Conservation (phyloP, 2,329 filamentous ascomycete genomes). For the Scortechinia acanthostroma region DNA sequence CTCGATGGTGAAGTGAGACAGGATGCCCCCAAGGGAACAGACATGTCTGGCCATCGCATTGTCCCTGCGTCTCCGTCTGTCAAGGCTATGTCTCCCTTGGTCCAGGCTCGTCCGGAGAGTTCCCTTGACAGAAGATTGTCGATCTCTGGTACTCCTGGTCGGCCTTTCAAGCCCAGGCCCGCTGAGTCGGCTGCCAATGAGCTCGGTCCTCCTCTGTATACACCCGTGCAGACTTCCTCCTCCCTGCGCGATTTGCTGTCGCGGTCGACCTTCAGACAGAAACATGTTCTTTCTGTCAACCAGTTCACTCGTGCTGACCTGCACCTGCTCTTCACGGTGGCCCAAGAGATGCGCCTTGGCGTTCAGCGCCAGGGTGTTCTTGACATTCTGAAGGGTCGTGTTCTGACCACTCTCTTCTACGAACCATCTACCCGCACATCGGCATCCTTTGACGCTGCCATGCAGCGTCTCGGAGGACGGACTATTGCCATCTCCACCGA, state of each 20-base stretch:
- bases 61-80: slow-evolving; percentile 19
- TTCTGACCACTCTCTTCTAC: slow-evolving; percentile 91
- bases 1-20: slow-evolving; percentile 60
- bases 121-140: slow-evolving; percentile 30
- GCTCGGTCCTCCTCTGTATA: slow-evolving; percentile 33
- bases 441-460: slow-evolving; percentile 90
- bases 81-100: slow-evolving; percentile 26
- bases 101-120: slow-evolving; percentile 51
- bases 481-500: slow-evolving; percentile 76
- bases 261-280: slow-evolving; percentile 76
- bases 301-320: slow-evolving; percentile 83
- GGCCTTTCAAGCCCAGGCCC: slow-evolving; percentile 6
- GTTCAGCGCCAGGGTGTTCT: slow-evolving; percentile 88
- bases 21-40: slow-evolving; percentile 53
- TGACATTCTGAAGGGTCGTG: slow-evolving; percentile 75
- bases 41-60: slow-evolving; percentile 67
- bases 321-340: slow-evolving; percentile 89
- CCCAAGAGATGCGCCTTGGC: slow-evolving; percentile 92
- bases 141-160: slow-evolving; percentile 8
- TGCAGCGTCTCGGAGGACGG: slow-evolving; percentile 91
- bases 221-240: slow-evolving; percentile 45
- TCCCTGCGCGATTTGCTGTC: slow-evolving; percentile 68
- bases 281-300: slow-evolving; percentile 84
- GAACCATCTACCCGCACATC: slow-evolving; percentile 95
- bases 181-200: slow-evolving; percentile 28